A percentile compares a stretch with the other conserved stretches of the same genome.
Conservation (phyloP, 306 rosid genomes). For the Carpinus fangiana region DNA sequence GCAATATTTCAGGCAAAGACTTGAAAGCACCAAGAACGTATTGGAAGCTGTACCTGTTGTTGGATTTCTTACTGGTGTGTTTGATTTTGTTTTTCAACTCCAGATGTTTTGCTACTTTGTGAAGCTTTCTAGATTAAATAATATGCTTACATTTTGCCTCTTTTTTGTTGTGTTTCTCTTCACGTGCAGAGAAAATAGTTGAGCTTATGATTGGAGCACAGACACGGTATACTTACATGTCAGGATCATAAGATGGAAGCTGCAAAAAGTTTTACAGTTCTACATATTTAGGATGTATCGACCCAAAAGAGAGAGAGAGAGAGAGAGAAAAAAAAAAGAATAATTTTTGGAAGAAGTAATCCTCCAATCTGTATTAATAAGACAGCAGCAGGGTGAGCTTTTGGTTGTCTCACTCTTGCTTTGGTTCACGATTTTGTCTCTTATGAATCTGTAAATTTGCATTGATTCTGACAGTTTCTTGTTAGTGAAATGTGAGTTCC, state of each 20-base stretch:
- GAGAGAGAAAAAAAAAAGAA: background rate
- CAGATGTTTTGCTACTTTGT: slow-evolving; percentile 14
- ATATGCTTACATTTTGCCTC: slow-evolving; percentile 2
- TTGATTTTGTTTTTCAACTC: slow-evolving; percentile 16
- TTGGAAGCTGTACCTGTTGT: slow-evolving; percentile 73
- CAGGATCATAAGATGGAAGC: slow-evolving; percentile 61
- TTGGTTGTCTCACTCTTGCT: background rate
- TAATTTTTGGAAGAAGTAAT: background rate
- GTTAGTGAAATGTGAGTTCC: background rate
- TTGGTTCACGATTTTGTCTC: background rate
- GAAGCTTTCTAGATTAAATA: background rate
- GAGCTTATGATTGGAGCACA: slow-evolving; percentile 88
- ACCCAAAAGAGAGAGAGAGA: background rate
- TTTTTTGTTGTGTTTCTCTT: background rate
- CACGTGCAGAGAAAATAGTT: slow-evolving; percentile 71
- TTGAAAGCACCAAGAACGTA: slow-evolving; percentile 61
- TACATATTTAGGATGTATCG: background rate
- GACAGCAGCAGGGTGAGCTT: background rate
- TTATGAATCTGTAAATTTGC: background rate
- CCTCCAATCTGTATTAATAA: background rate
- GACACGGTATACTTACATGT: slow-evolving; percentile 84
- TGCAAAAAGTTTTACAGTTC: slow-evolving; percentile 22
- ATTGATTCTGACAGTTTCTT: background rate
- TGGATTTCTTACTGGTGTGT: slow-evolving; percentile 80
- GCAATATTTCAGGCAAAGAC: slow-evolving; percentile 57